phyloP scores from a whole-genome alignment of 495 filamentous ascomycete genomes.

The Penicillium ucsense region DNA sequence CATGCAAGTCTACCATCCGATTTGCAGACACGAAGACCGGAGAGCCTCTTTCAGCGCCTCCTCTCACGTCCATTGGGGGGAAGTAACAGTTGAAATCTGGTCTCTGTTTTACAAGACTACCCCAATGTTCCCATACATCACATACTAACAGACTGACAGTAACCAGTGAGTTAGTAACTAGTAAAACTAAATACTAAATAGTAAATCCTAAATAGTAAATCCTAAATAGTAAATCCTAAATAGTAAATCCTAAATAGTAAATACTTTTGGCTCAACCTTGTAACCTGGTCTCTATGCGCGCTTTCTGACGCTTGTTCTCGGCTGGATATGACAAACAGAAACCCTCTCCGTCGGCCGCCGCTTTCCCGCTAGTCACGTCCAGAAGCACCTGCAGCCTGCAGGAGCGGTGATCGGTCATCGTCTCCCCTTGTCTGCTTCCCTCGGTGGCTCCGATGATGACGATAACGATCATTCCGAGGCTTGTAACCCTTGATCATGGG shows the following conservation, averaged over 20 bases:
- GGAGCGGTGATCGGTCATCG: background rate
- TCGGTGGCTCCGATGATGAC: constrained; percentile 12
- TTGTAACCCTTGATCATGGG: too few species aligned
- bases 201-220: too few species aligned
- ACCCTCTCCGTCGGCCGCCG: constrained; percentile 3
- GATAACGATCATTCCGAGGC: background rate
- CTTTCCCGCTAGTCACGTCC: background rate
- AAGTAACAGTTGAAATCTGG: too few species aligned
- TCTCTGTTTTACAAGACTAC: too few species aligned
- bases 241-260: too few species aligned
- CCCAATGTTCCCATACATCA: too few species aligned
- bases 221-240: too few species aligned
- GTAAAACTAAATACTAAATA: too few species aligned
- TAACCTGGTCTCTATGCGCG: constrained; percentile 4
- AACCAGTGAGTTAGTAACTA: too few species aligned
- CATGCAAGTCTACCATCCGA: background rate
- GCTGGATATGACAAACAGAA: constrained; percentile 19
- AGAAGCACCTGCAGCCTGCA: constrained; percentile 1
- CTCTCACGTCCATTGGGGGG: background rate
- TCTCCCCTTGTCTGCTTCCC: background rate
- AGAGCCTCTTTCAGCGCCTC: background rate
- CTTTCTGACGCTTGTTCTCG: constrained; percentile 22
- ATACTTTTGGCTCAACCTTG: too few species aligned
- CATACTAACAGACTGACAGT: too few species aligned
- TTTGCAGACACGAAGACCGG: background rate